A percentile compares a stretch with the other conserved stretches of the same genome.
Conservation (phyloP, 225 moss, liverwort and hornwort genomes). For the Pleurozium schreberi region DNA sequence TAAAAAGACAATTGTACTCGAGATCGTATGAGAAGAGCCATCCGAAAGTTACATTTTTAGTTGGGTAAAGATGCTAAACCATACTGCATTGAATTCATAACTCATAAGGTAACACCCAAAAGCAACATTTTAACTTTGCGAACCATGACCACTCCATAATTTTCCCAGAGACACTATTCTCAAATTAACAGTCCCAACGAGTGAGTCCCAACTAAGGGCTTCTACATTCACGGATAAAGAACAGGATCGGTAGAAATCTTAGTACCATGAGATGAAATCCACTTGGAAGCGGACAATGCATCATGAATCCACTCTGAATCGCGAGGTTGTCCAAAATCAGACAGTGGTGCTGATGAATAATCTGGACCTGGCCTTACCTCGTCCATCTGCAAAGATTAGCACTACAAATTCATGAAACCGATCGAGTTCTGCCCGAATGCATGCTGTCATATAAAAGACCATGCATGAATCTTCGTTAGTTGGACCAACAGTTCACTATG, state of each 20-base stretch:
- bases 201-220: not conserved
- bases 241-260: not conserved
- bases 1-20: not conserved
- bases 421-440: not conserved
- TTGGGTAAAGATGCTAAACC: not conserved
- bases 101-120: not conserved
- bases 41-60: not conserved
- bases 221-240: not conserved
- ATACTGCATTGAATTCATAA: not conserved
- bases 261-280: constrained; percentile 47
- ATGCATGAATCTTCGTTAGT: not conserved
- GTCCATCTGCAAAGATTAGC: constrained; percentile 36
- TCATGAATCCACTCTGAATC: constrained; percentile 44
- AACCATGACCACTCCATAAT: not conserved
- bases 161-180: not conserved
- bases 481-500: not conserved
- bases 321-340: constrained; percentile 49
- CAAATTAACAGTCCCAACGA: not conserved
- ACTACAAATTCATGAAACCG: not conserved
- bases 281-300: constrained; percentile 46
- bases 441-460: not conserved
- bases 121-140: not conserved
- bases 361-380: constrained; percentile 49
- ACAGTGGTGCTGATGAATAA: constrained; percentile 44
- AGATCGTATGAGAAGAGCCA: not conserved